Conservation (phyloP, 306 rosid genomes). For the Casuarina cunninghamiana region DNA sequence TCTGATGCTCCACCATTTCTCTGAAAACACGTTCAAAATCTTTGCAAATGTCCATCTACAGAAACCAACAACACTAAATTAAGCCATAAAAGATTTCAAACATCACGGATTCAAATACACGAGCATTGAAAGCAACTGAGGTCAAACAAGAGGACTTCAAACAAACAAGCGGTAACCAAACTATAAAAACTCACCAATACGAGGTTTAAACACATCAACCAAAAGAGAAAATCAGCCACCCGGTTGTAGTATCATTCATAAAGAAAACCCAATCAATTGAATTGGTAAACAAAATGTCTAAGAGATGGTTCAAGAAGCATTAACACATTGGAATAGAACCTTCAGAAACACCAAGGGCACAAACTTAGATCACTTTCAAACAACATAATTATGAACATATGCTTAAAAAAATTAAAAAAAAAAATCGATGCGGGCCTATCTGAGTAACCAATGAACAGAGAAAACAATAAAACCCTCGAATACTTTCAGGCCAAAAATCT, state of each 20-base stretch:
- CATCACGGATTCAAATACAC: background rate
- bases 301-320: background rate
- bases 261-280: conserved; percentile 5
- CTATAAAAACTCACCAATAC: background rate
- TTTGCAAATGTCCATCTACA: conserved; percentile 59
- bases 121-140: background rate
- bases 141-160: background rate
- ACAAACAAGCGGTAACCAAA: background rate
- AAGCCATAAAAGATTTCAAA: conserved; percentile 6
- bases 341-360: background rate
- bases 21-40: conserved; percentile 51
- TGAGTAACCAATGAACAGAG: background rate
- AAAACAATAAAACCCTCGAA: background rate
- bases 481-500: background rate
- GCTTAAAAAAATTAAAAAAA: background rate
- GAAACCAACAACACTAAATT: conserved; percentile 25
- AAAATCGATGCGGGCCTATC: background rate
- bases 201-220: background rate
- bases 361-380: background rate
- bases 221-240: background rate
- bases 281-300: background rate
- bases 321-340: background rate
- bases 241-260: background rate
- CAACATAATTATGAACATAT: background rate
- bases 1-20: conserved; percentile 54